A percentile compares a stretch with the other conserved stretches of the same genome.
Evolutionary conservation across 148 eudicot genomes (phyloP).

Genomic region (Mesembryanthemum crystallinum): DNA sequence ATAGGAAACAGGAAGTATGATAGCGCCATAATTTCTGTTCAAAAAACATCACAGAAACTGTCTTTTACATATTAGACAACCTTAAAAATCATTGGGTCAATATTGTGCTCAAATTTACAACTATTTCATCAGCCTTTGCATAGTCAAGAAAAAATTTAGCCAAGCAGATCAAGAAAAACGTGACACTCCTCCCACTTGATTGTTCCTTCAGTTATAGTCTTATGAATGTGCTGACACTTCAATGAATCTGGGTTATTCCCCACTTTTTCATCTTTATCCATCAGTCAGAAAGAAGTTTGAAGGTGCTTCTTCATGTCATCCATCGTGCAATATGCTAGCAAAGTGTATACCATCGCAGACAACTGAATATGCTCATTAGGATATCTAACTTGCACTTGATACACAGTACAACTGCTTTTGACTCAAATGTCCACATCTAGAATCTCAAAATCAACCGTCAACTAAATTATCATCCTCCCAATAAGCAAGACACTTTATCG

Average conservation of each 20-base stretch:
- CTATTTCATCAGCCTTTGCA: neutral
- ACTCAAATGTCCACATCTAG: neutral
- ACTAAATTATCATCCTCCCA: neutral
- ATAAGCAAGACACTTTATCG: neutral
- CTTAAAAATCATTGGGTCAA: neutral
- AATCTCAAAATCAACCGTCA: neutral
- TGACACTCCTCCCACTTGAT: neutral
- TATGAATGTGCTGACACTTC: neutral
- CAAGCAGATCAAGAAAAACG: neutral
- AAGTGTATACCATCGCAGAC: neutral
- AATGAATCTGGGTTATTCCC: neutral
- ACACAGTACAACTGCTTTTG: neutral
- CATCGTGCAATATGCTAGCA: neutral
- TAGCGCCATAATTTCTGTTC: neutral
- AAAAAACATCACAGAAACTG: neutral
- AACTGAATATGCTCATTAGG: neutral
- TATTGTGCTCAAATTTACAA: neutral
- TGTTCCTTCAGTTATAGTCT: too few species aligned
- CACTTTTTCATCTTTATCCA: neutral
- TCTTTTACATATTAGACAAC: too few species aligned
- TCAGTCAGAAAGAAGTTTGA: neutral
- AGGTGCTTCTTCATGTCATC: neutral
- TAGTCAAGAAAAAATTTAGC: neutral
- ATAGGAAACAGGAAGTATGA: neutral
- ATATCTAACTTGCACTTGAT: neutral